Evolutionary conservation across 768 basidiomycete species (phyloP), one percentile per base, ranked within the genome.

Genomic region (Multifurca ochricompacta): DNA sequence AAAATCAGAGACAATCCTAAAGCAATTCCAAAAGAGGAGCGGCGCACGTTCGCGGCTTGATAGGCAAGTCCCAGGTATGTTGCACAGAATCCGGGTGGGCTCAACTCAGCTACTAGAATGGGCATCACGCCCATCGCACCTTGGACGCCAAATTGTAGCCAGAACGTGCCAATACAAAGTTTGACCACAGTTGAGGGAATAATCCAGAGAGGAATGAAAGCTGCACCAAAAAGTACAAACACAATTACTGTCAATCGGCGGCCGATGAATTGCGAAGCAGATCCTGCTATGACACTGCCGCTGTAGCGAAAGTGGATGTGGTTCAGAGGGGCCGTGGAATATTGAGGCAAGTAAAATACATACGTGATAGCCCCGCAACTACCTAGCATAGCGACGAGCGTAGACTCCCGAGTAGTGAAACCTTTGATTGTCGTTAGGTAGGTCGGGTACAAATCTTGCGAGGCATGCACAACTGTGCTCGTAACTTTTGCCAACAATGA

Each of bases 381-480:
- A 31, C 70, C 70, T 27, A 76, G 72, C 63, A 77, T 75, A 2
- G 75, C 74, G 0, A 73, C 71, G 44, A 71, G 66, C 5, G 72
- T 70, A 0, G 73, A 62, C 7, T 65, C 51, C 39, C 65, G 53
- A 2, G 59, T 28, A 6, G 64, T 53, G 52, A 76, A 66, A n/a
- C 60, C 52, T 53, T 75, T 75, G 41, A 63, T 58, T 10, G 53
- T 61, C 43, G 65, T 47, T 16, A 74, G 60, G 49, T 70, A 74
- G 16, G 67, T 70, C 7, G 74, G 73, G 57, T 74, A 73, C 21
- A 68, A 53, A 56, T 68, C 67, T 59, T 75, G 74, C 32, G 70
- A 73, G 6, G 75, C 77, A 62, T 77, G 77, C 27, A 74, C 74
- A 32, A 76, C 68, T 69, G 77, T 72, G 65, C 75, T 75, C 68